Evolutionary conservation across 2,329 filamentous ascomycete species (phyloP), one percentile per base, ranked within the genome.

Genomic region (Trichocomaceae sp.): DNA sequence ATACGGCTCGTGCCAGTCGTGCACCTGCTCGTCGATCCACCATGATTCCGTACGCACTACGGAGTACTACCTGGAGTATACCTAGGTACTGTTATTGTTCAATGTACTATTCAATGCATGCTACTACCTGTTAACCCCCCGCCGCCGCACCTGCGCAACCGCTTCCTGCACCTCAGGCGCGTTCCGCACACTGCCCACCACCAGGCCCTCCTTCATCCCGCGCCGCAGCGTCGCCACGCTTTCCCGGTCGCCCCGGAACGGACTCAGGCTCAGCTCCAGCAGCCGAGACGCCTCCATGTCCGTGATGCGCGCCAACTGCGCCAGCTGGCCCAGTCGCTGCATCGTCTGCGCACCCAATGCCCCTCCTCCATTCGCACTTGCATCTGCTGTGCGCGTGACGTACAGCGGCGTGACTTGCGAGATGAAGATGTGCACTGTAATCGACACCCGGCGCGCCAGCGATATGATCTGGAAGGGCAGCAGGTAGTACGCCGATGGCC

Each of bases 91-190:
- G n/a, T n/a, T n/a, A n/a, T n/a, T n/a, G n/a, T n/a, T n/a, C 26
- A 9, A 35, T 35, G 31, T 35, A 35, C 31, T n/a, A n/a, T n/a
- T n/a, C n/a, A n/a, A n/a, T n/a, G n/a, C n/a, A n/a, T n/a, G n/a
- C n/a, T n/a, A n/a, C n/a, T 35, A 15, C 2, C 39, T 42, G 19
- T n/a, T n/a, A n/a, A n/a, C 19, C 12, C 83, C 75, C 65, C 79
- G 83, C 67, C 82, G 79, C 55, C 91, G 72, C 26, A 84, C 83
- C 56, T 78, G 80, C 22, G 83, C 84, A 62, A 96, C 78, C 0
- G 90, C 90, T 69, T 89, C 85, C 62, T 85, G 81, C 8, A 97
- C 92, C 72, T 92, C 88, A 0, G 85, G 85, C 70, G 92, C 88
- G 47, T 81, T 83, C 61, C 83, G 80, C 57, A 95, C 87, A 13